Percentiles rank a stretch among this genome's conserved stretches.
phyloP scores from a whole-genome alignment of 164 flowering plant genomes.

The Vitis labrusca region DNA sequence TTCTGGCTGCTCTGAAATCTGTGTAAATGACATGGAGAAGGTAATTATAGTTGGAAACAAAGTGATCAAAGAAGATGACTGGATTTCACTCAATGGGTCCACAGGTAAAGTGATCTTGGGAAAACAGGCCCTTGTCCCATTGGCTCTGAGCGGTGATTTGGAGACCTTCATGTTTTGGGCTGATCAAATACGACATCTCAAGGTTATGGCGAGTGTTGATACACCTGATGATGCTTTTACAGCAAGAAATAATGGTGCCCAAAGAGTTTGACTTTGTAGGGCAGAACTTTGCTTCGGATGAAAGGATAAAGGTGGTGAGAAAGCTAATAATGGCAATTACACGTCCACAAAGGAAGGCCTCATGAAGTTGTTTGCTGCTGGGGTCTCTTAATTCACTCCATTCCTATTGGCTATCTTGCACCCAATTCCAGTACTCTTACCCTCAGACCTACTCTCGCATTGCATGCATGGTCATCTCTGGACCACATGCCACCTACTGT shows the following conservation, averaged over 20 bases:
- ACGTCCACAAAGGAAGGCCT: constrained; percentile 66
- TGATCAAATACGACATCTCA: constrained; percentile 67
- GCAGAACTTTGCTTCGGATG: constrained; percentile 99
- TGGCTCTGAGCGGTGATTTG: constrained; percentile 79
- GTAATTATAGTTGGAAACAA: constrained; percentile 54
- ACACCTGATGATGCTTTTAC: constrained; percentile 92
- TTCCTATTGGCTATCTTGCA: too few relatives aligned
- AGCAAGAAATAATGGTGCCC: constrained; percentile 94
- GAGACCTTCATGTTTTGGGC: constrained; percentile 93
- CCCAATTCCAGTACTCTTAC: too few relatives aligned
- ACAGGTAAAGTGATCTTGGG: constrained; percentile 96
- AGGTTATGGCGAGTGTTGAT: constrained; percentile 99
- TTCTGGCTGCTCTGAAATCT: constrained; percentile 91
- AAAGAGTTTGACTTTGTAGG: constrained; percentile 98
- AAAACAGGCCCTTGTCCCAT: constrained; percentile 84
- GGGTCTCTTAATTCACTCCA: too few relatives aligned
- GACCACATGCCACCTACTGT: too few relatives aligned
- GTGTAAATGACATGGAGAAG: constrained; percentile 83
- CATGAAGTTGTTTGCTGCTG: too few relatives aligned
- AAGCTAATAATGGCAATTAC: constrained; percentile 97
- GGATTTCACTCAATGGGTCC: constrained; percentile 94
- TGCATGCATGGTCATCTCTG: too few relatives aligned
- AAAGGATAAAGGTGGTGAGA: constrained; percentile 92
- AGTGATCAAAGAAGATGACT: constrained; percentile 75
- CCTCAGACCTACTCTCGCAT: too few relatives aligned